These are phyloP conservation scores for Aspergillus melleus DNA, from an alignment of 2,329 filamentous ascomycete genomes.

Conservation along the genomic window DNA sequence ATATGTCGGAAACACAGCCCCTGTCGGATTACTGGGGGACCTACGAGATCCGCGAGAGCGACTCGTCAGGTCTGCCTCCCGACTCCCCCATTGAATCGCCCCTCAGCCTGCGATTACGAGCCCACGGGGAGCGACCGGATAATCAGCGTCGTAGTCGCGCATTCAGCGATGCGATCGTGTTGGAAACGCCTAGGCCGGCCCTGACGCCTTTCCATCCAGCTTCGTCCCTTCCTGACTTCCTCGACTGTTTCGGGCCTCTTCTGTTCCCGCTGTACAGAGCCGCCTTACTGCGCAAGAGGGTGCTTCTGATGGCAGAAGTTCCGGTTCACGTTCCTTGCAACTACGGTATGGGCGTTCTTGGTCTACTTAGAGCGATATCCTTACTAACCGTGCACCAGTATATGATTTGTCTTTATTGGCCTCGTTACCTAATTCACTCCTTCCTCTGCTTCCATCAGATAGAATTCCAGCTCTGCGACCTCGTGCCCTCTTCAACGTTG, in stretches of 20 bases:
- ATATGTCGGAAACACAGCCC: constrained; percentile 61
- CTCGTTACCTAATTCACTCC: constrained; percentile 75
- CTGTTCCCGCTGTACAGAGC: constrained; percentile 90
- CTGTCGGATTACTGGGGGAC: constrained; percentile 80
- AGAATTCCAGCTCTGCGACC: constrained; percentile 64
- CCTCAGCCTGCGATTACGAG: constrained; percentile 51
- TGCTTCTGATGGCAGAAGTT: constrained; percentile 80
- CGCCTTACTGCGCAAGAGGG: constrained; percentile 80
- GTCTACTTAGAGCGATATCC: constrained; percentile 15
- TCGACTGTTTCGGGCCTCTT: constrained; percentile 84
- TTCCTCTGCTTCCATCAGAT: constrained; percentile 65
- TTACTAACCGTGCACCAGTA: constrained; percentile 55
- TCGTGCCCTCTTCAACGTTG: constrained; percentile 85
- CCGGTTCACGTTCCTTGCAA: constrained; percentile 85
- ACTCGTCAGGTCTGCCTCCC: constrained; percentile 35
- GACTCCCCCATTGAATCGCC: constrained; percentile 57
- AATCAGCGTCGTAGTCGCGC: constrained; percentile 35
- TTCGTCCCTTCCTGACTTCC: constrained; percentile 72
- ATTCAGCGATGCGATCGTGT: constrained; percentile 44
- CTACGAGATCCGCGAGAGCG: constrained; percentile 38
- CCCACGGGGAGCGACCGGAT: constrained; percentile 48
- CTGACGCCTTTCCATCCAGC: constrained; percentile 82
- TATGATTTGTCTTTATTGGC: constrained; percentile 93
- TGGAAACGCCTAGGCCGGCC: constrained; percentile 51
- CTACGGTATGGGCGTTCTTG: constrained; percentile 63